phyloP scores from a whole-genome alignment of 257 asterid genomes.

The Solanum bulbocastanum region DNA sequence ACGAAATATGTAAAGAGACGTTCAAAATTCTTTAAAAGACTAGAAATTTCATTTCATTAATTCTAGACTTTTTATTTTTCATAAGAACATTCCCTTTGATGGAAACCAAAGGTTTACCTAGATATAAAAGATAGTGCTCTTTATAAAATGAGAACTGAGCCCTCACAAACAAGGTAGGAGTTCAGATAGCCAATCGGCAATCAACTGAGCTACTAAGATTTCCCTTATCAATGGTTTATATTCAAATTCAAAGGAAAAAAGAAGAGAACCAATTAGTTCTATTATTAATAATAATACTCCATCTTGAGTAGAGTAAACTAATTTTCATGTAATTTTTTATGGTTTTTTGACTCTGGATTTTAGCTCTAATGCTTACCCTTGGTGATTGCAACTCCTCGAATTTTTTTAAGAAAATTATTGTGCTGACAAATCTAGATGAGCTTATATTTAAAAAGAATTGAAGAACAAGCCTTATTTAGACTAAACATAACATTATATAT shows the following conservation, averaged over 20 bases:
- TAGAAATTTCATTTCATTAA: not conserved
- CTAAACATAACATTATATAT: not conserved
- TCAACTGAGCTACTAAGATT: no score
- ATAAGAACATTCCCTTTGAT: not conserved
- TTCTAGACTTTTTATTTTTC: not conserved
- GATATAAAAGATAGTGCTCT: not conserved
- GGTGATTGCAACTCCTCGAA: not conserved
- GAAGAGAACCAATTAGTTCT: not conserved
- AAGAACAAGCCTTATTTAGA: not conserved
- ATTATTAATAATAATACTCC: not conserved
- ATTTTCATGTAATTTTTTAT: not conserved
- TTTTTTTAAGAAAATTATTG: not conserved
- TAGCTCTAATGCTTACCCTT: not conserved
- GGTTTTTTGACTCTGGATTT: not conserved
- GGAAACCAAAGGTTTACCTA: not conserved
- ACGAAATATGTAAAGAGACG: not conserved
- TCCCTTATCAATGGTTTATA: not conserved
- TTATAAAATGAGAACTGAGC: not conserved
- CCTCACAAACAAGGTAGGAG: no score
- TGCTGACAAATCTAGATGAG: not conserved
- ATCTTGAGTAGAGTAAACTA: not conserved
- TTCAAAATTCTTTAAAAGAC: not conserved
- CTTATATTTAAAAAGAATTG: not conserved
- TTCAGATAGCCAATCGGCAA: accelerated
- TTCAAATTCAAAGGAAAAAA: not conserved